A percentile compares a stretch with the other conserved stretches of the same genome.
Conservation (phyloP, 2,329 filamentous ascomycete species). For the Aureobasidium musti region DNA sequence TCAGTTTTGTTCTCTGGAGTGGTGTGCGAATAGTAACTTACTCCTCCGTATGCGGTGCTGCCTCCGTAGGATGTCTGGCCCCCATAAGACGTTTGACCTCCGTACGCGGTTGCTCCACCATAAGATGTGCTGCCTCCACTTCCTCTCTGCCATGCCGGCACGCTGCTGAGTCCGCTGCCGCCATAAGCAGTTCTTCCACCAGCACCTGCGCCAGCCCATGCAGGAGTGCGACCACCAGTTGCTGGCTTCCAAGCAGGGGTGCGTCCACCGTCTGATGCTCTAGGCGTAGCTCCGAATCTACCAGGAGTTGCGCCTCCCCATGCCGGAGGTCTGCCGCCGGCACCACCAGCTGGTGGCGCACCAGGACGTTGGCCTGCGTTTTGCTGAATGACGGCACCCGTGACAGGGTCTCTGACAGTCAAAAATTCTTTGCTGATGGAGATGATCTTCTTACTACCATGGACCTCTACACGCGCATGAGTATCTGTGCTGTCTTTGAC, state of each 20-base stretch:
- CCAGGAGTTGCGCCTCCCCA: constrained; percentile 30
- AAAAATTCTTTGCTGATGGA: constrained; percentile 79
- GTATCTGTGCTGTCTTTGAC: constrained; percentile 92
- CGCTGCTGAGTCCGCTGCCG: constrained; percentile 52
- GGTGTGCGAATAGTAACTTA: constrained; percentile 35
- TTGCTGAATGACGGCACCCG: constrained; percentile 75
- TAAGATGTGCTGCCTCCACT: constrained; percentile 48
- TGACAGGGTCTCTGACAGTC: constrained; percentile 78
- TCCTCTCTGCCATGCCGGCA: constrained; percentile 44
- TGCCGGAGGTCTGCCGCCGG: constrained; percentile 44
- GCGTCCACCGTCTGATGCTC: constrained; percentile 54
- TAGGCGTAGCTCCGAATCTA: constrained; percentile 54
- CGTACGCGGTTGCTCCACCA: constrained; percentile 66
- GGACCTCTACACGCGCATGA: constrained; percentile 84
- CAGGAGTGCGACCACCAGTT: constrained; percentile 49
- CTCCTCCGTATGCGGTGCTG: constrained; percentile 43
- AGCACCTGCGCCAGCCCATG: constrained; percentile 48
- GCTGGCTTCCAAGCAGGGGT: constrained; percentile 65
- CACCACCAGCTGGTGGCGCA: constrained; percentile 43
- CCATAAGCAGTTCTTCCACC: constrained; percentile 50
- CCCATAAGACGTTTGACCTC: constrained; percentile 66
- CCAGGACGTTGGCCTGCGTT: constrained; percentile 51
- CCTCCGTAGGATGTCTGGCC: constrained; percentile 55
- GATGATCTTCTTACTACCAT: constrained; percentile 90
- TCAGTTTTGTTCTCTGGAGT: constrained; percentile 29